These are phyloP conservation scores for Hericium coralloides DNA, from an alignment of 768 basidiomycete species.

Conservation along the genomic window DNA sequence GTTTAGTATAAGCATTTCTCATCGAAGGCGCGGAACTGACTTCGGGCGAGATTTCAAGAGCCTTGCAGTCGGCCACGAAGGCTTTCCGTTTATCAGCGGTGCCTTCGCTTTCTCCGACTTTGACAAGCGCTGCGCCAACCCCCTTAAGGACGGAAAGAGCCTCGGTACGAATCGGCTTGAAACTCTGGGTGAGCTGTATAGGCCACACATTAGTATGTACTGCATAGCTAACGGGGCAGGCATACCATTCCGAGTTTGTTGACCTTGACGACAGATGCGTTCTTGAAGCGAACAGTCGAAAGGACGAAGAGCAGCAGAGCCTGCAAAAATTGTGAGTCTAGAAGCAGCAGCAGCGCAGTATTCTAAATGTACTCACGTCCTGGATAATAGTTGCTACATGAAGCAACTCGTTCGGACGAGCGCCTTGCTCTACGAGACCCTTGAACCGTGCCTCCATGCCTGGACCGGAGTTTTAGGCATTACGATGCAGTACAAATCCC, in stretches of 20 bases:
- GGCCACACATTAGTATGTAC: slow-evolving; percentile 1
- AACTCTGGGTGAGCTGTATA: slow-evolving; percentile 53
- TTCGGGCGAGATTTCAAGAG: slow-evolving; percentile 27
- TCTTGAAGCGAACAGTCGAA: slow-evolving; percentile 69
- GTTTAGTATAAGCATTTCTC: background rate
- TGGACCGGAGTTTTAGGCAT: slow-evolving; percentile 17
- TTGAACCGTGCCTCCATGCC: slow-evolving; percentile 49
- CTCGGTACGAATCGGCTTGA: slow-evolving; percentile 52
- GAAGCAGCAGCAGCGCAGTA: slow-evolving; percentile 1
- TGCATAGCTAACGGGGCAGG: slow-evolving; percentile 5
- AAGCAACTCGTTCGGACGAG: slow-evolving; percentile 46
- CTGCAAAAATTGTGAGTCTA: slow-evolving; percentile 25
- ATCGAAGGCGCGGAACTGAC: slow-evolving; percentile 18
- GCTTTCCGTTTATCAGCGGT: slow-evolving; percentile 42
- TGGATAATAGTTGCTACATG: slow-evolving; percentile 69
- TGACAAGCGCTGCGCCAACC: slow-evolving; percentile 44
- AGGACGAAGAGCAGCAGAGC: slow-evolving; percentile 63
- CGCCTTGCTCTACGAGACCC: slow-evolving; percentile 27
- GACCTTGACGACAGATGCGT: slow-evolving; percentile 55
- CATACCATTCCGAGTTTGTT: slow-evolving; percentile 67
- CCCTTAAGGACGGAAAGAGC: slow-evolving; percentile 45
- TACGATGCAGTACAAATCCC: background rate
- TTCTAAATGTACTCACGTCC: slow-evolving; percentile 38
- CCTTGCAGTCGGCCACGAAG: slow-evolving; percentile 42
- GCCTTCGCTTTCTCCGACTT: slow-evolving; percentile 41